Evolutionary conservation across 2,329 filamentous ascomycete species (phyloP).

Genomic region (Fusarium marasasianum): DNA sequence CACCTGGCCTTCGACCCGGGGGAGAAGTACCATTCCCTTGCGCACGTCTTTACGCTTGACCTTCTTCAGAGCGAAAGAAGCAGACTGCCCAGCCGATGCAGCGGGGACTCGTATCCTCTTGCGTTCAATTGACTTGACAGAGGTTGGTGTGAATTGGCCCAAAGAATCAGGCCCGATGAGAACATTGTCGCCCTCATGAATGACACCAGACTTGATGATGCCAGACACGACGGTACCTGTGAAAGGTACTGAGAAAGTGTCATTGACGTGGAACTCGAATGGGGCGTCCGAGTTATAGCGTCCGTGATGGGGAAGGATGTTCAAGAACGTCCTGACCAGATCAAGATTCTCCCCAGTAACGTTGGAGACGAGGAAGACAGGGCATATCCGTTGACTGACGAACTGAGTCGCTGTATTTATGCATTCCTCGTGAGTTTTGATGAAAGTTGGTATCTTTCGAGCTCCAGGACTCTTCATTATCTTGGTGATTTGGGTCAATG

Average conservation of each 20-base stretch:
- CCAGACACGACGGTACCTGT: constrained; percentile 96
- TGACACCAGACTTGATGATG: constrained; percentile 86
- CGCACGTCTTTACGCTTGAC: constrained; percentile 90
- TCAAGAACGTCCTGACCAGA: constrained; percentile 90
- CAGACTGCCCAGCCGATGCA: constrained; percentile 90
- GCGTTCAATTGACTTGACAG: constrained; percentile 90
- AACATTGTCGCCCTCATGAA: constrained; percentile 90
- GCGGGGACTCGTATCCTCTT: constrained; percentile 91
- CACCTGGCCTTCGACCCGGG: constrained; percentile 78
- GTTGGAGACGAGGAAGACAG: constrained; percentile 97
- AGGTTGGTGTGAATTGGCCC: constrained; percentile 88
- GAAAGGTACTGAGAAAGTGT: constrained; percentile 97
- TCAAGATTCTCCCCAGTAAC: constrained; percentile 93
- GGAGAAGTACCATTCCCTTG: constrained; percentile 97
- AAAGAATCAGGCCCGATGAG: constrained; percentile 90
- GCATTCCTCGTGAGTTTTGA: constrained; percentile 89
- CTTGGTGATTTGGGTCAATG: constrained; percentile 87
- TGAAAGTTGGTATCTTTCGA: constrained; percentile 94
- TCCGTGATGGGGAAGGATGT: constrained; percentile 93
- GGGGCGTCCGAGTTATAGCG: constrained; percentile 88
- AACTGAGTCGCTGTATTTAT: constrained; percentile 97
- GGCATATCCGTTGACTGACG: constrained; percentile 93
- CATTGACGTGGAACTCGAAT: constrained; percentile 95
- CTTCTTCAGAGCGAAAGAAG: constrained; percentile 88
- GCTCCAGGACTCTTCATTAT: constrained; percentile 95